Evolutionary conservation across 768 basidiomycete species (phyloP), one percentile per base, ranked within the genome.

Genomic region (Agaricus blazei): DNA sequence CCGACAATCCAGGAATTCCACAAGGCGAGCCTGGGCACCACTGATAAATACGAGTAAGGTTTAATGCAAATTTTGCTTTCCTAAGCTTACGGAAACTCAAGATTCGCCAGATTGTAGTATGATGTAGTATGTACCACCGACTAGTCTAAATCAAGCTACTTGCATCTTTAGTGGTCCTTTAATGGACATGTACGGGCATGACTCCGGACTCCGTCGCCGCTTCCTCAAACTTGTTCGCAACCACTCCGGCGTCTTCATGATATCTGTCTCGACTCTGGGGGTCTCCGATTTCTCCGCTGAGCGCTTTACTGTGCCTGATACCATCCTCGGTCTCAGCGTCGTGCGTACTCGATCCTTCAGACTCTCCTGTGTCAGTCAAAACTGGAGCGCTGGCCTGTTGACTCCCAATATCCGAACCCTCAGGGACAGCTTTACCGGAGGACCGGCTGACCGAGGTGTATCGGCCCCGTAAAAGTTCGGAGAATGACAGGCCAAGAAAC

Each of bases 401-500:
- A n/a, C 34, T 41, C 37, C 52, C 60, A 8, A 46, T 54, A 6
- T 58, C 59, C 43, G 24, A 31, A 19, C 26, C 29, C 48, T 57
- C 50, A 52, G 51, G 48, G 37, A 52, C 34, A 41, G 56, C 41
- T 41, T 66, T 67, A 26, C 62, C 57, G 29, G 65, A 62, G 9
- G 63, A 54, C 38, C 68, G 71, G 59, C 65, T 68, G 12, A 73
- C 73, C 19, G 83, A 80, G 29, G 83, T 78, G 65, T 87, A 79
- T 48, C 85, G 81, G 23, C 77, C 72, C 37, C 86, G 80, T 52
- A 84, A 72, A 65, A 88, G 82, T 28, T 80, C 84, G 44, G 85
- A 74, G 38, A 88, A 76, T 4, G 85, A 82, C 47, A 87, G 77
- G 59, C 75, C 81, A 61, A 84, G 78, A 71, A 84, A 83, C 36